These are phyloP conservation scores for Monosporozyma unispora DNA, from an alignment of 805 yeast genomes.

Conservation along the genomic window DNA sequence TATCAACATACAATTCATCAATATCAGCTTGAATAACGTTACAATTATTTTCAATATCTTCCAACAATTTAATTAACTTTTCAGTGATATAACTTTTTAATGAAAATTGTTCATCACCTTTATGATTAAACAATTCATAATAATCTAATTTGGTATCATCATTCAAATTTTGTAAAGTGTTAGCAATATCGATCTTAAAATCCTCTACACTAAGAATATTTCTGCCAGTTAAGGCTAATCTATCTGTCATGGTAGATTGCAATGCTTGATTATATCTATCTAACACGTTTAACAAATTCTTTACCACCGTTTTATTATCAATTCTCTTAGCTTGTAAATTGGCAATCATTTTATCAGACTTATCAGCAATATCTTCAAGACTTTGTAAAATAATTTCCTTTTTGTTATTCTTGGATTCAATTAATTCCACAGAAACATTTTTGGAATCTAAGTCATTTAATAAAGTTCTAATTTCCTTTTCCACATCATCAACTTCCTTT, in stretches of 20 bases:
- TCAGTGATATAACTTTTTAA: slow-evolving; percentile 20
- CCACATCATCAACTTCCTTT: slow-evolving; percentile 34
- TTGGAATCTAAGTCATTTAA: slow-evolving; percentile 39
- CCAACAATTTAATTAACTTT: slow-evolving; percentile 25
- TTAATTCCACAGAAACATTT: slow-evolving; percentile 53
- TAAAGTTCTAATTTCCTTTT: slow-evolving; percentile 34
- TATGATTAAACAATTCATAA: not conserved
- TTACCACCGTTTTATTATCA: slow-evolving; percentile 41
- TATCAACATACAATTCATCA: slow-evolving; percentile 39
- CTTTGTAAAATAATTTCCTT: slow-evolving; percentile 48
- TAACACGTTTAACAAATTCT: slow-evolving; percentile 42
- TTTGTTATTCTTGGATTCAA: slow-evolving; percentile 55
- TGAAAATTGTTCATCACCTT: not conserved
- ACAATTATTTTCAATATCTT: slow-evolving; percentile 30
- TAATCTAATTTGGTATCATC: slow-evolving; percentile 4
- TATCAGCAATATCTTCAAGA: slow-evolving; percentile 39
- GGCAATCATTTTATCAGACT: slow-evolving; percentile 40
- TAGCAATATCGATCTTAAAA: slow-evolving; percentile 33
- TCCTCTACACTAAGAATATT: slow-evolving; percentile 21
- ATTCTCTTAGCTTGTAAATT: slow-evolving; percentile 41
- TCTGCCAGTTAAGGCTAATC: slow-evolving; percentile 9
- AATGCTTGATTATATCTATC: slow-evolving; percentile 52
- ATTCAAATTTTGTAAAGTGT: slow-evolving; percentile 8
- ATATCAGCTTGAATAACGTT: slow-evolving; percentile 15
- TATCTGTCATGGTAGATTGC: slow-evolving; percentile 26